Base-by-base conservation (phyloP, 179 eudicot species). In the Heliamphora pulchella region DNA sequence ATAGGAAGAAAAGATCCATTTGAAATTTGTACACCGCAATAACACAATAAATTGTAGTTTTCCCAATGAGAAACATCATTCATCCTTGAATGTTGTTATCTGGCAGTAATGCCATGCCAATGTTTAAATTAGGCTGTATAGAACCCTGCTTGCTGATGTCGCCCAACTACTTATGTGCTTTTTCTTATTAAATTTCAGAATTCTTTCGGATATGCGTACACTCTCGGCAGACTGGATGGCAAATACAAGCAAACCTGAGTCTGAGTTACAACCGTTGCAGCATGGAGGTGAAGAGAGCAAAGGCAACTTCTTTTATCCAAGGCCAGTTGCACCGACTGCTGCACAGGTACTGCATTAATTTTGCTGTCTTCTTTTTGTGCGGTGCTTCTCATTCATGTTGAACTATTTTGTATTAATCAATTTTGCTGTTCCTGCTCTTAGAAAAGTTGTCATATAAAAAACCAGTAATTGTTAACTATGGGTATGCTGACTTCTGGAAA, bases 161-260 rank as follows among this genome's bases (percentile, higher is more conserved):
- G 31, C 66, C 61, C 61, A 72, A 17, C 81, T 63, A n/a, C 55
- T 80, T 57, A 80, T 68, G 75, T 68, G 63, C 58, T 31, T 53
- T 62, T 71, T 17, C 8, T 64, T 81, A 58, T 70, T 79, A 43
- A 50, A 64, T 80, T 82, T 84, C 93, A 96, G 99, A 92, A 91
- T 96, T 85, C 92, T 96, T 81, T 94, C 98, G 65, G 99, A 96
- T 88, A 96, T 96, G 99, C 89, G 99, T 79, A 96, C 99, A 51
- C 97, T 96, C 81, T 91, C 99, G 73, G 99, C 99, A 2, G 99
- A 96, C 86, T 96, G 99, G 99, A 96, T 96, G 99, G 98, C 99
- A 69, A 96, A 92, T 83, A 96, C 98, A 80, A 90, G 89, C 94
- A 90, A 88, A 82, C 90, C 92, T 79, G 98, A 92, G 71, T 79